Percentiles rank a stretch among this genome's conserved stretches.
These are phyloP conservation scores for Starmerella vitae DNA, from an alignment of 805 yeast genomes.

Conservation along the genomic window DNA sequence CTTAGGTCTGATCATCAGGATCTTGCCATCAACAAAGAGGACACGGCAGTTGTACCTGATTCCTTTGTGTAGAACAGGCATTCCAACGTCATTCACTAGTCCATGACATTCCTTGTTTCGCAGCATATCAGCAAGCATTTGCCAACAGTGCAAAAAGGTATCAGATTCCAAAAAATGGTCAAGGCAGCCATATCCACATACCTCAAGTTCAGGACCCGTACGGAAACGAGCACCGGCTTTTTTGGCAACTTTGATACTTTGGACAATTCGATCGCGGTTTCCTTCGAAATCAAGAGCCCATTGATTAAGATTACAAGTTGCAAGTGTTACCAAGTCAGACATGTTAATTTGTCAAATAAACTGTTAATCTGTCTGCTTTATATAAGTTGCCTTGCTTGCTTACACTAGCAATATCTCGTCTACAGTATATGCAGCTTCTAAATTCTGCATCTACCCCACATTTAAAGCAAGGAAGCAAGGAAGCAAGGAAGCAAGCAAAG, in stretches of 20 bases:
- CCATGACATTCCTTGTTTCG: constrained; percentile 54
- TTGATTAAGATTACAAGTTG: constrained; percentile 92
- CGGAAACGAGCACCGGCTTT: constrained; percentile 60
- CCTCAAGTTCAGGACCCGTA: constrained; percentile 94
- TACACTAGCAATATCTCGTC: too few relatives aligned
- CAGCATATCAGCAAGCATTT: constrained; percentile 71
- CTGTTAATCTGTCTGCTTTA: neutral
- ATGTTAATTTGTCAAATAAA: constrained; percentile 32
- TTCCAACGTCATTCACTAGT: constrained; percentile 78
- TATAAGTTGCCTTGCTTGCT: neutral
- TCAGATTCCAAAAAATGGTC: constrained; percentile 92
- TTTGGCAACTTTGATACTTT: constrained; percentile 69
- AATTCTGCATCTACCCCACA: too few relatives aligned
- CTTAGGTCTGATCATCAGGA: constrained; percentile 82
- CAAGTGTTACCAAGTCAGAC: constrained; percentile 80
- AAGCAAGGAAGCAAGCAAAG: too few relatives aligned
- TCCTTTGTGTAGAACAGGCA: constrained; percentile 81
- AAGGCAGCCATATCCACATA: constrained; percentile 60
- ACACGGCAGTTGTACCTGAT: constrained; percentile 87
- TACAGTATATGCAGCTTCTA: too few relatives aligned
- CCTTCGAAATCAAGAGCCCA: constrained; percentile 99
- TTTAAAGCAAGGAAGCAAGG: too few relatives aligned
- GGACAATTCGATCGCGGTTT: constrained; percentile 77
- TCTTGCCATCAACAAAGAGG: constrained; percentile 62
- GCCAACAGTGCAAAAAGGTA: constrained; percentile 84